phyloP scores from a whole-genome alignment of 768 basidiomycete species.

The Lactifluus echinatus region DNA sequence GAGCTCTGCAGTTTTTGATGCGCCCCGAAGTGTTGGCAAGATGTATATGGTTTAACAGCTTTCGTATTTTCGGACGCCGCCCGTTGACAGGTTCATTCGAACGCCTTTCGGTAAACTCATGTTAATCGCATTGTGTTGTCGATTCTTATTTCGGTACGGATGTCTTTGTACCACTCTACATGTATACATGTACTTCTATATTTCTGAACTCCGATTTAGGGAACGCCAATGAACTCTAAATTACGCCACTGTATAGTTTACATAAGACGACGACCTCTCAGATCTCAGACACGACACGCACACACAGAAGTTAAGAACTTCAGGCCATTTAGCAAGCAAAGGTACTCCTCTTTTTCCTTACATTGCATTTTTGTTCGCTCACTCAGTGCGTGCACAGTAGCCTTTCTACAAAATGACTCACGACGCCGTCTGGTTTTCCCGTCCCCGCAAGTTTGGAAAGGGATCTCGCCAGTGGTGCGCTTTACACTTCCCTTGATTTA shows the following conservation, averaged over 20 bases:
- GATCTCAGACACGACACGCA: no score
- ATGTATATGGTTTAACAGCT: background rate
- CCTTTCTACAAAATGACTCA: constrained; percentile 69
- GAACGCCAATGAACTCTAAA: constrained; percentile 2
- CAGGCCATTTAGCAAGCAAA: constrained; percentile 12
- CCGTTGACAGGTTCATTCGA: background rate
- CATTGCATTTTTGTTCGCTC: background rate
- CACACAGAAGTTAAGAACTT: constrained; percentile 1
- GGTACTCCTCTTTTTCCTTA: background rate
- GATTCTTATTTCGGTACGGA: background rate
- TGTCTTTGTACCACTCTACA: background rate
- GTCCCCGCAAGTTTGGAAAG: constrained; percentile 91
- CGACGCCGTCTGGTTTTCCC: constrained; percentile 97
- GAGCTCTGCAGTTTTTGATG: background rate
- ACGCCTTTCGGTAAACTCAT: background rate
- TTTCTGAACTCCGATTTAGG: background rate
- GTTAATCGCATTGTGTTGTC: background rate
- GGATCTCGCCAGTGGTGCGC: constrained; percentile 90
- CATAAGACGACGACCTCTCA: background rate
- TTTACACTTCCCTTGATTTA: background rate
- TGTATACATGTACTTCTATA: background rate
- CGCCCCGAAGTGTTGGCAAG: background rate
- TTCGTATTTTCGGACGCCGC: background rate
- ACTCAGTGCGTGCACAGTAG: constrained; percentile 1
- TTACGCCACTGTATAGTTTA: constrained; percentile 19